Evolutionary conservation across 305 asterid species (phyloP).

Genomic region (Salvia sclarea): DNA sequence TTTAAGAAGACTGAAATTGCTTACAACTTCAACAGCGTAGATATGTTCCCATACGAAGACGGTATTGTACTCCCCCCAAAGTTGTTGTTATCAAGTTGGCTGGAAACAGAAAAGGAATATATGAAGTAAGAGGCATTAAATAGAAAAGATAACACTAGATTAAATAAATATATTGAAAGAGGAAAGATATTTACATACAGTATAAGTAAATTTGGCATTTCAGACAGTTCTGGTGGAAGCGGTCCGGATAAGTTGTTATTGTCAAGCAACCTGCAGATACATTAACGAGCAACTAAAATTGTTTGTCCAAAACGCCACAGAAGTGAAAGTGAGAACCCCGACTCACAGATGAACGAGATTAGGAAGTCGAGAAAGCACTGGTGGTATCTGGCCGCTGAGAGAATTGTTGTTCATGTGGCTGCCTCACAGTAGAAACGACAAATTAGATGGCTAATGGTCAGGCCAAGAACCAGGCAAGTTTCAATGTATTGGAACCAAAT

Average conservation of each 20-base stretch:
- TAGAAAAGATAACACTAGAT: background rate
- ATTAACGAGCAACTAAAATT: conserved; percentile 21
- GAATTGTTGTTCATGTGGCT: conserved; percentile 99
- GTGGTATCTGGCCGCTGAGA: conserved; percentile 85
- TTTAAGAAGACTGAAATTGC: conserved; percentile 33
- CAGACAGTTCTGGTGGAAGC: conserved; percentile 87
- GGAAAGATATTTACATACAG: conserved; percentile 58
- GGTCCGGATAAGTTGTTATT: conserved; percentile 90
- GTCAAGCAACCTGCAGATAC: conserved; percentile 81
- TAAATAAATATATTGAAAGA: conserved; percentile 9
- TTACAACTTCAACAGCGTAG: conserved; percentile 81
- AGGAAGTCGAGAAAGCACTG: conserved; percentile 79
- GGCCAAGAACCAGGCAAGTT: conserved; percentile 4
- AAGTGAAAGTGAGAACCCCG: conserved; percentile 20
- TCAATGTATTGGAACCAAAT: conserved; percentile 8
- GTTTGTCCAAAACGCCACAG: conserved; percentile 13
- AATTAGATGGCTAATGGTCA: conserved; percentile 21
- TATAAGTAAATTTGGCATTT: conserved; percentile 60
- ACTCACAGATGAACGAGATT: conserved; percentile 92
- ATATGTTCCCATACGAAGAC: conserved; percentile 71
- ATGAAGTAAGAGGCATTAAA: conserved; percentile 5
- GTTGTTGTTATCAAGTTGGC: conserved; percentile 96
- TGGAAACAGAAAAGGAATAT: conserved; percentile 35
- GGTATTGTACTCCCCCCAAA: conserved; percentile 75
- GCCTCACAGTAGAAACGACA: conserved; percentile 37